A percentile compares a stretch with the other conserved stretches of the same genome.
Evolutionary conservation across 805 yeast species (phyloP).

Genomic region (Yarrowia osloensis): DNA sequence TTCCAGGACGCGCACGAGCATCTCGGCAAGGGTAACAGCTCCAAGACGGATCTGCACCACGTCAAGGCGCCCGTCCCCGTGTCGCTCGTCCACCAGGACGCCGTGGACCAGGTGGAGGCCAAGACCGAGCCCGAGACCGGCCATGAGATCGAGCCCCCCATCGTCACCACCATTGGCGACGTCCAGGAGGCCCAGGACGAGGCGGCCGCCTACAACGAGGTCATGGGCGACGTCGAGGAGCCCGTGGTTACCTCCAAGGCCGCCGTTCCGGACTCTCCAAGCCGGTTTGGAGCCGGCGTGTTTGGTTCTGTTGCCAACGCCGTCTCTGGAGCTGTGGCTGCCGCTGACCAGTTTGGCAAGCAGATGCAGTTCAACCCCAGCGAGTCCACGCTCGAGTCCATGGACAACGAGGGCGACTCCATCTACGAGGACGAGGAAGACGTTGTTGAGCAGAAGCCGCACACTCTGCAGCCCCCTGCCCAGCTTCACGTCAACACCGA

Average conservation of each 20-base stretch:
- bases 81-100: background rate
- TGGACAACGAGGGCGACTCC: background rate
- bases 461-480: background rate
- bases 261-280: background rate
- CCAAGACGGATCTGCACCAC: background rate
- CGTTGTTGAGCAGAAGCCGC: background rate
- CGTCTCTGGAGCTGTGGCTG: conserved; percentile 25
- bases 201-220: conserved; percentile 12
- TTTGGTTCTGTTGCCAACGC: conserved; percentile 12
- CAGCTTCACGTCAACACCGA: conserved; percentile 23
- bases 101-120: conserved; percentile 1
- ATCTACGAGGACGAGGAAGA: background rate
- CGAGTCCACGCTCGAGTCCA: conserved; percentile 2
- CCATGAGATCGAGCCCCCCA: conserved; percentile 1
- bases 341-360: conserved; percentile 26
- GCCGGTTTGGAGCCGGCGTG: conserved; percentile 10
- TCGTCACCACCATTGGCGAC: conserved; percentile 15
- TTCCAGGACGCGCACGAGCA: conserved; percentile 27
- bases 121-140: conserved; percentile 16
- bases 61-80: background rate
- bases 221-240: background rate
- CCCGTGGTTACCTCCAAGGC: background rate
- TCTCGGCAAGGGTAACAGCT: background rate
- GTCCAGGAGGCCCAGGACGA: conserved; percentile 22
- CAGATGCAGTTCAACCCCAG: conserved; percentile 31